These are phyloP conservation scores for Leccinum uliginosum DNA, from an alignment of 768 basidiomycete genomes.

Conservation along the genomic window DNA sequence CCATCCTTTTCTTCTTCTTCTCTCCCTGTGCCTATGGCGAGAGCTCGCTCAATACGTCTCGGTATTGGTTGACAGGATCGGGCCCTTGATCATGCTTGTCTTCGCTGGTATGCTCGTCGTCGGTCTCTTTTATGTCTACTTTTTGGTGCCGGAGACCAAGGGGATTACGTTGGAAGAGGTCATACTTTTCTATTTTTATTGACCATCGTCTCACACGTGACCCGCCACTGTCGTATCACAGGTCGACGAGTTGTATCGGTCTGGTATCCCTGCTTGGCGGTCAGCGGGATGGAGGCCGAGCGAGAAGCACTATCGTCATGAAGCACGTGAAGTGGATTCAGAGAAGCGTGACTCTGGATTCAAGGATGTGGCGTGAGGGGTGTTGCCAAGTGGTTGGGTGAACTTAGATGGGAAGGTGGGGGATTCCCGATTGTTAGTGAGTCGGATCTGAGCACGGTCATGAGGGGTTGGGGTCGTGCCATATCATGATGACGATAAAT, in stretches of 20 bases:
- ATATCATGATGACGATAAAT: background rate
- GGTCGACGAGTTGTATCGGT: slow-evolving; percentile 73
- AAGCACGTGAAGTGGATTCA: background rate
- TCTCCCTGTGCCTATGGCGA: background rate
- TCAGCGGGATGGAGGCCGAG: slow-evolving; percentile 55
- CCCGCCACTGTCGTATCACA: slow-evolving; percentile 17
- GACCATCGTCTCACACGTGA: background rate
- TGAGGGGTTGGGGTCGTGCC: background rate
- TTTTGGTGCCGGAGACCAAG: slow-evolving; percentile 79
- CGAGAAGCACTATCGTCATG: slow-evolving; percentile 34
- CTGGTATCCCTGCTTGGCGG: slow-evolving; percentile 64
- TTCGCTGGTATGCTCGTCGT: slow-evolving; percentile 73
- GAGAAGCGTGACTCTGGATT: slow-evolving; percentile 25
- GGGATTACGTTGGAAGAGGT: slow-evolving; percentile 74
- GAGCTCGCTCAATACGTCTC: background rate
- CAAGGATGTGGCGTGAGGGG: slow-evolving; percentile 11
- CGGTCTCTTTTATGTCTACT: slow-evolving; percentile 68
- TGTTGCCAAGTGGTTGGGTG: background rate
- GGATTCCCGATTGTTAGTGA: background rate
- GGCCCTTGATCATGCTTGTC: slow-evolving; percentile 70
- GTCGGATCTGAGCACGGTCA: background rate
- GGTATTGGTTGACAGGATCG: slow-evolving; percentile 41
- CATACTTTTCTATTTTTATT: background rate
- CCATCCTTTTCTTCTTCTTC: background rate
- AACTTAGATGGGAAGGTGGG: background rate